Evolutionary conservation across 2,329 filamentous ascomycete species (phyloP), one percentile per base, ranked within the genome.

Genomic region (Cladosporium oxysporum): DNA sequence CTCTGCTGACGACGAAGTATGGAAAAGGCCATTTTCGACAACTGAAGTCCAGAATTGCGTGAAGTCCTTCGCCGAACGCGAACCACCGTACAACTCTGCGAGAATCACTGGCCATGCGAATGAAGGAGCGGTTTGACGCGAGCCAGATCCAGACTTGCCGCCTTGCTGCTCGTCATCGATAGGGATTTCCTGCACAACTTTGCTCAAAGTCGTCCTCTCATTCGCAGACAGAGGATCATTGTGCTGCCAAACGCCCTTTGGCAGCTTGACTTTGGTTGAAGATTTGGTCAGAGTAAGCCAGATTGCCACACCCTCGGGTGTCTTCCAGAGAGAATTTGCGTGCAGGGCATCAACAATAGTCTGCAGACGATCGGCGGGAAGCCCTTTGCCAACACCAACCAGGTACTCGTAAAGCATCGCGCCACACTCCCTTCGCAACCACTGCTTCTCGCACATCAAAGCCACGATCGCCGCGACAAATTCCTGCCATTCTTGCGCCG

Each of bases 31-130:
- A 75, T 94, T 91, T 78, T 97, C 93, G 67, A 98, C 89, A 65
- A 91, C 89, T 53, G 92, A 88, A 49, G 87, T 87, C 93, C 94
- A 98, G 75, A 97, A 96, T 57, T 90, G 87, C 58, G 84, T 83
- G 74, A 97, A 93, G 28, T 82, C 79, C 5, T 73, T 71, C 18
- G 62, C 50, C 4, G 50, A 57, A 29, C 60, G 60, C 16, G 50
- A 52, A 37, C 49, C 60, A 16, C 49, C 50, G 35, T 57, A 47
- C 68, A 84, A 71, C 37, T 79, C 76, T 23, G 73, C 73, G n/a
- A 97, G 77, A 23, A 97, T 86, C 29, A 93, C 79, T 69, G 91
- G 87, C 95, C 94, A 97, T 0, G 92, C 91, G 76, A 96, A 96
- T 72, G 93, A 91, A 64, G 96, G 82, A 73, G 92, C 91, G 1